Evolutionary conservation across 176 grass and related monocot species (phyloP).

Genomic region (Oryza nivara): DNA sequence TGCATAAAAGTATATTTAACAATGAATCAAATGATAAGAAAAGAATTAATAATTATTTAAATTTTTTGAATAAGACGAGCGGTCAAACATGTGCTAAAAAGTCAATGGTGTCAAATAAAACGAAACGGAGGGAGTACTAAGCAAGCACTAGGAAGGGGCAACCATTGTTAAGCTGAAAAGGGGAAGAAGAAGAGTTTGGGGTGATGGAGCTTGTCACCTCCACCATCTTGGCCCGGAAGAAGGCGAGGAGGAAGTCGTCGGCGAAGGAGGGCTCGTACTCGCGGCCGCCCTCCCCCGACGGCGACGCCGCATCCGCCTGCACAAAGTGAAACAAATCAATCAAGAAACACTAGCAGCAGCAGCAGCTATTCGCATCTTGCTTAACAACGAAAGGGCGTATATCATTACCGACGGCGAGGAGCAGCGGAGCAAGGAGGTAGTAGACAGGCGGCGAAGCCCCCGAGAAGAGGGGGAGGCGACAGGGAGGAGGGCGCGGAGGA

Average conservation of each 20-base stretch:
- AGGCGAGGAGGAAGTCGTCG: slow-evolving; percentile 45
- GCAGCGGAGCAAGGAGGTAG: slow-evolving; percentile 8
- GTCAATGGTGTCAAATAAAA: too few species aligned
- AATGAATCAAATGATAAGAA: too few species aligned
- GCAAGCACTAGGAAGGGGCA: neutral
- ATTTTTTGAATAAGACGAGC: too few species aligned
- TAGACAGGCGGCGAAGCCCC: neutral
- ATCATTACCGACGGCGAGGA: slow-evolving; percentile 37
- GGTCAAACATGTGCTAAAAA: too few species aligned
- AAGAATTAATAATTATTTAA: too few species aligned
- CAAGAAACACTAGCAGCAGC: neutral
- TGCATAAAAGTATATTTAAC: too few species aligned
- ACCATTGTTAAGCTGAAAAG: neutral
- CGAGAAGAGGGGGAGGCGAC: neutral
- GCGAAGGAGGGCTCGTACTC: slow-evolving; percentile 44
- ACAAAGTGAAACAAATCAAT: neutral
- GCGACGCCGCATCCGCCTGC: slow-evolving; percentile 25
- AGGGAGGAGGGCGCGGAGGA: neutral
- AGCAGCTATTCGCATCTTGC: neutral
- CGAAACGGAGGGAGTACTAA: too few species aligned
- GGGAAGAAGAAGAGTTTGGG: neutral
- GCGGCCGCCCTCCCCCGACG: neutral
- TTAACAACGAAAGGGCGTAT: too few species aligned
- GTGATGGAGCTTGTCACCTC: slow-evolving; percentile 42
- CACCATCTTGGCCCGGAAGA: slow-evolving; percentile 59